phyloP scores from a whole-genome alignment of 768 basidiomycete genomes.

The Macrolepiota dolichaula region DNA sequence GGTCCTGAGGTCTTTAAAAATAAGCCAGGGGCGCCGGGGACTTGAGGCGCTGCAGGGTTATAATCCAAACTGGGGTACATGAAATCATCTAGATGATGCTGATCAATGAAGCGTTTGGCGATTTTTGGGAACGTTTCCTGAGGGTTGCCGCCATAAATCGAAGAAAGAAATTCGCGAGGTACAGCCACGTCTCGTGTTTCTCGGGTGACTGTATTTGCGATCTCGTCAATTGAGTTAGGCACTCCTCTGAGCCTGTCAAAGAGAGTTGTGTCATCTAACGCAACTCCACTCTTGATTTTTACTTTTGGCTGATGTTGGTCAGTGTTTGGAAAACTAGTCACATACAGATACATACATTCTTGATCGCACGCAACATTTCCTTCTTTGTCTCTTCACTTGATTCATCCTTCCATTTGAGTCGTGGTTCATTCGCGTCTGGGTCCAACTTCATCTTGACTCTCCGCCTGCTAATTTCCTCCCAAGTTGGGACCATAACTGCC shows the following conservation, averaged over 20 bases:
- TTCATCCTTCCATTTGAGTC: neutral
- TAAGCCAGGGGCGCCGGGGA: constrained; percentile 28
- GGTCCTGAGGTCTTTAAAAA: constrained; percentile 14
- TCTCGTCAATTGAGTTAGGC: neutral
- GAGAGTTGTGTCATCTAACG: neutral
- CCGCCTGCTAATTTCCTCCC: neutral
- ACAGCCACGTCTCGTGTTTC: constrained; percentile 6
- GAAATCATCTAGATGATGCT: constrained; percentile 25
- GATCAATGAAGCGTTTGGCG: constrained; percentile 12
- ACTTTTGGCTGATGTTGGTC: neutral
- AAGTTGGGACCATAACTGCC: neutral
- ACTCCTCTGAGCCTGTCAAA: neutral
- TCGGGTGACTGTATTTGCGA: neutral
- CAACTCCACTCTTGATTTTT: neutral
- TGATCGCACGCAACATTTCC: neutral
- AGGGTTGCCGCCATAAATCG: constrained; percentile 21
- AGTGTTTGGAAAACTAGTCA: neutral
- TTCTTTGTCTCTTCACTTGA: neutral
- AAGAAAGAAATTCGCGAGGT: constrained; percentile 19
- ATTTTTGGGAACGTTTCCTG: constrained; percentile 18
- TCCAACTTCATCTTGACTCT: neutral
- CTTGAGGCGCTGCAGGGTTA: constrained; percentile 21
- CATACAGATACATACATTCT: neutral
- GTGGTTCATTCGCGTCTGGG: neutral
- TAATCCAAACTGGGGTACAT: constrained; percentile 23